These are phyloP conservation scores for Larix sibirica DNA, from an alignment of 83 land plant genomes.

Conservation along the genomic window DNA sequence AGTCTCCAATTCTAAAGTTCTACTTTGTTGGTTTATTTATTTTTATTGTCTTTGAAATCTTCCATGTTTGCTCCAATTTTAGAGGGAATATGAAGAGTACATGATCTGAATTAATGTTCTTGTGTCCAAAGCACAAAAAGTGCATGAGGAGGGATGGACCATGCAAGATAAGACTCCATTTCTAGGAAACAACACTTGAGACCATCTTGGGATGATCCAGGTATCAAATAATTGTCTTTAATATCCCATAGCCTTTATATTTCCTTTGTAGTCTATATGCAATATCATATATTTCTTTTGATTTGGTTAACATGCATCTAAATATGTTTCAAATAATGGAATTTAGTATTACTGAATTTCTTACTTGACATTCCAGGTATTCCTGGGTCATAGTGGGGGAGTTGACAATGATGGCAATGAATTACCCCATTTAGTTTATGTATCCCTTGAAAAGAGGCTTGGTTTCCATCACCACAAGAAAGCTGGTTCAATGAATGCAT, in stretches of 20 bases:
- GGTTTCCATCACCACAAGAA: conserved; percentile 48
- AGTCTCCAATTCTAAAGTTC: neutral
- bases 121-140: conserved; percentile 50
- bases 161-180: conserved; percentile 55
- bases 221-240: too few species aligned
- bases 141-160: conserved; percentile 39
- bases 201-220: conserved; percentile 30
- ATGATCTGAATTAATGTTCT: conserved; percentile 44
- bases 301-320: too few species aligned
- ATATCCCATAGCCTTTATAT: too few species aligned
- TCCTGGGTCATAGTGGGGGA: conserved; percentile 38
- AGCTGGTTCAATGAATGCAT: conserved; percentile 45
- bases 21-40: neutral
- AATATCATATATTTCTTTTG: too few species aligned
- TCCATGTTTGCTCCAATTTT: neutral
- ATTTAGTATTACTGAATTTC: too few species aligned
- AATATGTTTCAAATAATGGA: too few species aligned
- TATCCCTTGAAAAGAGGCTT: conserved; percentile 25
- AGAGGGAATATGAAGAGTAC: conserved; percentile 57
- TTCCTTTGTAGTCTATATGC: too few species aligned
- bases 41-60: neutral
- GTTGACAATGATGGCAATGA: neutral
- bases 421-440: too few species aligned
- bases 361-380: conserved; percentile 18
- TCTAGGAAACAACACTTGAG: conserved; percentile 50